phyloP scores from a whole-genome alignment of 257 asterid species.

The Rubia yunnanensis region DNA sequence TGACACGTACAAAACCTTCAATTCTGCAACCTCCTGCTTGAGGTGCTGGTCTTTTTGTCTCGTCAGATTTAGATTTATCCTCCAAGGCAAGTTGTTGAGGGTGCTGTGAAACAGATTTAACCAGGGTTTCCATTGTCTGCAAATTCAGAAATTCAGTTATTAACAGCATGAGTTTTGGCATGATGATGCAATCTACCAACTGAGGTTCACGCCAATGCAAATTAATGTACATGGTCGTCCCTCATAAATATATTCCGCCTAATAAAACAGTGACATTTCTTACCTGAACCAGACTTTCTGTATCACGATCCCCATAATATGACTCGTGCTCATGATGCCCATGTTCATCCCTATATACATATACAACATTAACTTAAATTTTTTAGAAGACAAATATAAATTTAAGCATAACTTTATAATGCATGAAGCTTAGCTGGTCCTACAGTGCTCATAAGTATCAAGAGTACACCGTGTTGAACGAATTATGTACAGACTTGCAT shows the following conservation, averaged over 20 bases:
- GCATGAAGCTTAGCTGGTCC: neutral
- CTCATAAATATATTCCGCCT: neutral
- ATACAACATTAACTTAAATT: constrained; percentile 9
- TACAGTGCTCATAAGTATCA: neutral
- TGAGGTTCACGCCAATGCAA: neutral
- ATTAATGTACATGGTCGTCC: constrained; percentile 1
- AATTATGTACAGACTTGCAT: neutral
- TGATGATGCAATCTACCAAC: neutral
- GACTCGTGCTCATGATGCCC: constrained; percentile 97
- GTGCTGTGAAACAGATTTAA: constrained; percentile 59
- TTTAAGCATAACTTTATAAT: neutral
- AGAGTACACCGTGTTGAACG: neutral
- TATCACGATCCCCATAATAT: constrained; percentile 96
- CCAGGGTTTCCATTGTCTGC: constrained; percentile 87
- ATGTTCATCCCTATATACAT: constrained; percentile 54
- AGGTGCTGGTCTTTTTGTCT: constrained; percentile 81
- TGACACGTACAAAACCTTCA: constrained; percentile 96
- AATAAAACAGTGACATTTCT: constrained; percentile 18
- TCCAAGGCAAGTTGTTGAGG: constrained; percentile 41
- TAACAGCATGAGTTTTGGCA: neutral
- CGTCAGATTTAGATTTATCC: constrained; percentile 19
- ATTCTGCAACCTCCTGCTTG: constrained; percentile 84
- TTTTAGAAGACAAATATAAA: neutral
- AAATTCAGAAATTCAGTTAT: constrained; percentile 12
- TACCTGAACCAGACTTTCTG: constrained; percentile 79